phyloP scores from a whole-genome alignment of 768 basidiomycete genomes.

The Psilocybe tampanensis region DNA sequence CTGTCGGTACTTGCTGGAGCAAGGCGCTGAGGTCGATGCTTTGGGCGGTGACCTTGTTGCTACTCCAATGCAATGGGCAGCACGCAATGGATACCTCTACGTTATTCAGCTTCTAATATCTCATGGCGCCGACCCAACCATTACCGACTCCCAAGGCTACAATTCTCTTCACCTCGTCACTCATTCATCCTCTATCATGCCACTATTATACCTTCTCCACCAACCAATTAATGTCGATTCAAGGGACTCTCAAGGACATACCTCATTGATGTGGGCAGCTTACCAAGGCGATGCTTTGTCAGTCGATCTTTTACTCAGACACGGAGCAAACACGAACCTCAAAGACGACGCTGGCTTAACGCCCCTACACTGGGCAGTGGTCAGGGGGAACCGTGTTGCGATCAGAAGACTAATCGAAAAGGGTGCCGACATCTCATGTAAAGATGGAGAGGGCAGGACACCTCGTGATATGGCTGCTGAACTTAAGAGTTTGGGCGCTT shows the following conservation, averaged over 20 bases:
- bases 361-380: slow-evolving; percentile 97
- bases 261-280: slow-evolving; percentile 97
- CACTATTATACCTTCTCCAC: slow-evolving; percentile 87
- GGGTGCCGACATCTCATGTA: slow-evolving; percentile 79
- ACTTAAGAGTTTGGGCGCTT: slow-evolving; percentile 88
- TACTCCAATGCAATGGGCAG: slow-evolving; percentile 98
- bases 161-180: slow-evolving; percentile 95
- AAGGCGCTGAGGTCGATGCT: slow-evolving; percentile 94
- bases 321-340: slow-evolving; percentile 79
- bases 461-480: slow-evolving; percentile 94
- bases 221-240: slow-evolving; percentile 94
- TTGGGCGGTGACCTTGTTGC: slow-evolving; percentile 92
- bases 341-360: slow-evolving; percentile 84
- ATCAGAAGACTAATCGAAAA: slow-evolving; percentile 86
- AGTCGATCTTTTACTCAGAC: slow-evolving; percentile 86
- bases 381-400: slow-evolving; percentile 87
- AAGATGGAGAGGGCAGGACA: slow-evolving; percentile 84
- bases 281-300: slow-evolving; percentile 98
- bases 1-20: slow-evolving; percentile 85
- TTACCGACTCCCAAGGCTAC: slow-evolving; percentile 93
- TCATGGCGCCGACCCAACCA: slow-evolving; percentile 90
- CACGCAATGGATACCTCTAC: slow-evolving; percentile 95
- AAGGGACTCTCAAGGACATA: slow-evolving; percentile 90
- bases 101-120: slow-evolving; percentile 90
- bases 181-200: slow-evolving; percentile 94